Evolutionary conservation across 495 filamentous ascomycete genomes (phyloP), one percentile per base, ranked within the genome.

Genomic region (Usnea hakonensis): DNA sequence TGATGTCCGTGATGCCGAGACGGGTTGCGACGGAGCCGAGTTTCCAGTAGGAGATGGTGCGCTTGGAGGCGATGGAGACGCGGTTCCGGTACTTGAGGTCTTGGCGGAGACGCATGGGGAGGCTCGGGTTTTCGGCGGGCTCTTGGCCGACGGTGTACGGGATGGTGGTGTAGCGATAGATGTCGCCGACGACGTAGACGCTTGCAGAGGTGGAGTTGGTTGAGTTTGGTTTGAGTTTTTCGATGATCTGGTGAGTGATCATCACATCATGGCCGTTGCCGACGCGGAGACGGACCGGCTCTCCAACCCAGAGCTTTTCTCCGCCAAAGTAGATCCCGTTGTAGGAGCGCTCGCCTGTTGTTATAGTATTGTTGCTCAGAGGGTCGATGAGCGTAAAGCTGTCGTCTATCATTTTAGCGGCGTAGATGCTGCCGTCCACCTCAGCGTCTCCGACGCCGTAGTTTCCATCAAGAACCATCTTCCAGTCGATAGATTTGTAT

Each of bases 311-410:
- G 43, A 86, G 70, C 65, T 85, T 85, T 62, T 87, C 84, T 1
- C 79, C 83, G 38, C 84, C 84, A n/a, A 86, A 71, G 69, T 74
- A 87, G 41, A 86, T 71, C n/a, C 84, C 81, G 21, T 80, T 77
- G 65, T 80, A 86, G 61, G 75, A 67, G 3, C 67, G 69, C 63
- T 78, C 78, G 6, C 73, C 72, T 32, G 70, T 70, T 16, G 76
- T 71, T 14, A 70, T 66, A n/a, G 67, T 64, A 46, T 66, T 64
- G n/a, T 72, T 75, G 36, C 72, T 72, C 32, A 81, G 63, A 21
- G 68, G 73, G 28, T 79, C 77, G 48, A 85, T 76, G 7, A 79
- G 76, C 17, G 80, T 81, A 64, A 80, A 86, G 32, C 79, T 79
- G 21, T 73, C 69, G 66, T 87, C 84, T 52, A 85, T 75, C 54